Evolutionary conservation across 176 grass and related monocot species (phyloP), one percentile per base, ranked within the genome.

Genomic region (Phoenix dactylifera): DNA sequence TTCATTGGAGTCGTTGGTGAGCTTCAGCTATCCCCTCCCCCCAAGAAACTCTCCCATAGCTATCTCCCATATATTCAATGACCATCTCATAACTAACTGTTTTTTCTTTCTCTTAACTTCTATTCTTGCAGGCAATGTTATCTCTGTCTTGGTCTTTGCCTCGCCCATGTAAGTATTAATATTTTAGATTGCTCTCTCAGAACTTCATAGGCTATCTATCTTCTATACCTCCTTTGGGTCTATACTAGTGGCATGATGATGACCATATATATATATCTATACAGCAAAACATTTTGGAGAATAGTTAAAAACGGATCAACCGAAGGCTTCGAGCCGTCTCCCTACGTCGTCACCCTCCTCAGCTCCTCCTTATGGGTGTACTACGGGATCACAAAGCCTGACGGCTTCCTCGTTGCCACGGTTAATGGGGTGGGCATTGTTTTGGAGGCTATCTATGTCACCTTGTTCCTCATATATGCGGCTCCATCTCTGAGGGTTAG

Each of bases 81-180:
- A 7, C 29, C 29, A 32, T 32, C 29, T 32, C 6, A 32, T 32
- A 7, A 5, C 6, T 1, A 7, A 32, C 1, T 25, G 1, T 50
- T n/a, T 51, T 58, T 69, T 49, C 18, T 7, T 49, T 64, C 18
- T 44, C 4, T 16, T 64, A 22, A 22, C n/a, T 28, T 16, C 29
- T 32, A 32, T 32, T 32, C 29, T 16, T n/a, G 50, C 81, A 94
- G 89, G 84, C 22, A 94, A 94, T 77, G 22, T 94, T 26, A 82
- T 94, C 72, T 94, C 89, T 24, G 79, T 94, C 18, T 74, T 94
- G 16, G 89, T 94, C 19, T 94, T 94, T 68, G 57, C 84, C 0
- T 94, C 84, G 15, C 89, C 89, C 57, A 77, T 94, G 84, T 82
- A 48, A 85, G 84, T 76, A 62, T 57, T 3, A 16, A 22, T 56